phyloP scores from a whole-genome alignment of 2,329 filamentous ascomycete species.

The Epichloe glyceriae region DNA sequence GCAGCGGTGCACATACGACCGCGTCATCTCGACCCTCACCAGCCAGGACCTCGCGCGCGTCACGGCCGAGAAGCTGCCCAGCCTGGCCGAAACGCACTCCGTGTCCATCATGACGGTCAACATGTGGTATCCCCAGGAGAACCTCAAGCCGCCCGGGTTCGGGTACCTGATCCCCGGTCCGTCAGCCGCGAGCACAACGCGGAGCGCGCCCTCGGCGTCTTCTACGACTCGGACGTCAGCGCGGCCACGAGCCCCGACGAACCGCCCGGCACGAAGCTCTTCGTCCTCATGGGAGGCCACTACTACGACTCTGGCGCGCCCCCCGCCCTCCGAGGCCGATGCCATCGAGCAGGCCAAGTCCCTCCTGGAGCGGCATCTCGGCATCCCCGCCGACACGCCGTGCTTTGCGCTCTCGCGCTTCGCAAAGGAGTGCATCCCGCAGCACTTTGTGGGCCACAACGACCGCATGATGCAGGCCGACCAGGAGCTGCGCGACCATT shows the following conservation, averaged over 20 bases:
- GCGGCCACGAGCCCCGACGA: constrained; percentile 35
- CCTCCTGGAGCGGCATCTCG: constrained; percentile 61
- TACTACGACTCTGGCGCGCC: constrained; percentile 48
- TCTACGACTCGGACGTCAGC: constrained; percentile 66
- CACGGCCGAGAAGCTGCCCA: constrained; percentile 26
- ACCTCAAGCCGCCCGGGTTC: constrained; percentile 59
- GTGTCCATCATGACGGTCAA: constrained; percentile 89
- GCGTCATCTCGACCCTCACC: constrained; percentile 53
- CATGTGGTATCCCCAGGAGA: constrained; percentile 60
- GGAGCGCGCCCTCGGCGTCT: constrained; percentile 74
- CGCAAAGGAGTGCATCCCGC: constrained; percentile 67
- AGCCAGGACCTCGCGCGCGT: constrained; percentile 30
- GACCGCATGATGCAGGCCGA: constrained; percentile 45
- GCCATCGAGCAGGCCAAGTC: constrained; percentile 56
- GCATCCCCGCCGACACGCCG: constrained; percentile 48
- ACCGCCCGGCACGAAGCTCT: constrained; percentile 65
- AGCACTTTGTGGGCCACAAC: constrained; percentile 72
- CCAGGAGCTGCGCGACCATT: constrained; percentile 39
- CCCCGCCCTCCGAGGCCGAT: constrained; percentile 46
- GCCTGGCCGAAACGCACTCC: constrained; percentile 42
- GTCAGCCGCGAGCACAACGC: constrained; percentile 61
- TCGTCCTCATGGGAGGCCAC: constrained; percentile 90
- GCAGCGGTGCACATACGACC: constrained; percentile 28
- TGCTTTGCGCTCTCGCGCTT: constrained; percentile 46
- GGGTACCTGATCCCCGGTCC: constrained; percentile 82